Evolutionary conservation across 2,329 filamentous ascomycete genomes (phyloP).

Genomic region (Xenosphaeropsis pyriputrescens): DNA sequence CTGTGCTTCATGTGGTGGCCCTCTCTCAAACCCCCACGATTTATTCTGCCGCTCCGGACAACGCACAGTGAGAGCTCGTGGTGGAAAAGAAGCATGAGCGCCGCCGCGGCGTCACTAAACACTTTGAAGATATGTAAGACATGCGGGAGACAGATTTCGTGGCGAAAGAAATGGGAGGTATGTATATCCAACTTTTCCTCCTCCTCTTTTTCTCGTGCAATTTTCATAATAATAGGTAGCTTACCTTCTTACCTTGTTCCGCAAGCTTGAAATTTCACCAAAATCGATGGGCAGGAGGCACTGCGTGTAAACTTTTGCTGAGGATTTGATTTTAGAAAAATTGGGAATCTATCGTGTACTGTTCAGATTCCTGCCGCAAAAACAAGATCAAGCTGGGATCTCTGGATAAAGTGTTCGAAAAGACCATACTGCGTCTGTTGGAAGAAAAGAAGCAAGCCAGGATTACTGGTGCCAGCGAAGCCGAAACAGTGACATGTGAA

Average conservation of each 20-base stretch:
- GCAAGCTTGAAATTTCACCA: too few relatives aligned
- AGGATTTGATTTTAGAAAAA: conserved; percentile 3
- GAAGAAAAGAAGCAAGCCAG: too few relatives aligned
- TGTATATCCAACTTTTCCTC: background rate
- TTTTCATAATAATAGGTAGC: background rate
- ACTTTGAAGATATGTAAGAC: conserved; percentile 4
- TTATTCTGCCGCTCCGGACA: background rate
- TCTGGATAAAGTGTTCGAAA: conserved; percentile 4
- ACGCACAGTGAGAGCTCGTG: background rate
- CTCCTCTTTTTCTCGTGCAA: background rate
- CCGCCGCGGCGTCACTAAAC: conserved; percentile 1
- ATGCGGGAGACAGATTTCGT: conserved; percentile 5
- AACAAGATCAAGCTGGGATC: conserved; percentile 5
- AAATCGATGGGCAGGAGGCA: background rate
- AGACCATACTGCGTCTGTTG: conserved; percentile 4
- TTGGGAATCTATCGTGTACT: conserved; percentile 5
- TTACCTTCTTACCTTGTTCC: too few relatives aligned
- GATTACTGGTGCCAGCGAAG: too few relatives aligned
- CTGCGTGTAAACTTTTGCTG: background rate
- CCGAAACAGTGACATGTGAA: too few relatives aligned
- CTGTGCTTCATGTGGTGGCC: background rate
- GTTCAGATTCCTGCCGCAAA: conserved; percentile 6
- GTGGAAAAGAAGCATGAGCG: conserved; percentile 1
- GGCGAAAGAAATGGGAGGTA: conserved; percentile 8
- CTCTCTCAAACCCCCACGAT: background rate